Evolutionary conservation across 2,329 filamentous ascomycete species (phyloP).

Genomic region (Calycina marina): DNA sequence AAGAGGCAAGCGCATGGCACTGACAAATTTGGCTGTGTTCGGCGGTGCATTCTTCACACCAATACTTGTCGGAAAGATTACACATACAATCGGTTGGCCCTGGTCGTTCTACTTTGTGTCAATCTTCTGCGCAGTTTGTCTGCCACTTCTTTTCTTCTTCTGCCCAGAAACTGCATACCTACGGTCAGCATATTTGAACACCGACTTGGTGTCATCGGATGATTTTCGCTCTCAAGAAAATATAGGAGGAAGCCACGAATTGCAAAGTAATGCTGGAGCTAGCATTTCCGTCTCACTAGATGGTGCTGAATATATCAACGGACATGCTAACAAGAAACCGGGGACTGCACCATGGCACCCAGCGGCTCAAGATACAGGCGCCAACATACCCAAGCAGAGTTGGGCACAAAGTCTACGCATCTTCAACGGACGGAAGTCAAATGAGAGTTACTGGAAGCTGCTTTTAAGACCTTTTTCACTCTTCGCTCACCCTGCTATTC

Average conservation of each 20-base stretch:
- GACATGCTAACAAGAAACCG: constrained; percentile 2
- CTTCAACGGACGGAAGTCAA: constrained; percentile 71
- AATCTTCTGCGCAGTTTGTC: constrained; percentile 59
- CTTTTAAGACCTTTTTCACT: constrained; percentile 66
- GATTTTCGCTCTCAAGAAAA: constrained; percentile 6
- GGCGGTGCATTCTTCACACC: constrained; percentile 66
- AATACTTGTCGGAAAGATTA: constrained; percentile 81
- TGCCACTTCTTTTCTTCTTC: constrained; percentile 62
- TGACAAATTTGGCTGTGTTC: constrained; percentile 56
- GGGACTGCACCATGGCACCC: constrained; percentile 1
- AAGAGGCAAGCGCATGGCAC: constrained; percentile 75
- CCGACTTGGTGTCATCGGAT: constrained; percentile 36
- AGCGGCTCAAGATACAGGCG: constrained; percentile 1
- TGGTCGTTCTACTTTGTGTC: constrained; percentile 84
- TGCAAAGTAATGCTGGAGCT: background rate
- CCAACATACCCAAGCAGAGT: constrained; percentile 25
- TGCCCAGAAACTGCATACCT: constrained; percentile 75
- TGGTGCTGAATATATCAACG: constrained; percentile 2
- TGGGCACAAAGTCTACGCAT: constrained; percentile 47
- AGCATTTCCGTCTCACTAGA: background rate
- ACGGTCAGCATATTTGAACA: constrained; percentile 52
- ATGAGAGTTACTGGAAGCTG: constrained; percentile 55
- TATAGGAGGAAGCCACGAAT: background rate
- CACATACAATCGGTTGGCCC: constrained; percentile 58
- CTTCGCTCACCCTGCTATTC: constrained; percentile 69